Evolutionary conservation across 1,139 yeast genomes (phyloP).

Genomic region (Casaregolazyma suthepensis): DNA sequence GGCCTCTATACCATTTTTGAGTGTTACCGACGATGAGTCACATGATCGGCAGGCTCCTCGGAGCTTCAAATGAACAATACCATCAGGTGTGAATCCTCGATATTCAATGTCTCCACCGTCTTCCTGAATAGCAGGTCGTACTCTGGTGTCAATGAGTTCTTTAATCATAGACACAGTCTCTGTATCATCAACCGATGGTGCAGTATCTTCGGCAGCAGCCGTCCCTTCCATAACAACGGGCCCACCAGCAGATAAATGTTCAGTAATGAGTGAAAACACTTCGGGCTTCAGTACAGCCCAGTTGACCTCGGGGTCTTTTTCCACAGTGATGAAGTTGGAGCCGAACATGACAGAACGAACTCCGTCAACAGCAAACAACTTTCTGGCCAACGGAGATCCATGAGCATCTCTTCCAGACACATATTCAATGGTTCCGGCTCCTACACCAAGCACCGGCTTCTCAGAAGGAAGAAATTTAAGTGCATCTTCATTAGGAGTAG

Average conservation of each 20-base stretch:
- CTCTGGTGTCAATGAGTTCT: conserved; percentile 87
- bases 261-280: conserved; percentile 77
- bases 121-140: conserved; percentile 80
- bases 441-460: conserved; percentile 43
- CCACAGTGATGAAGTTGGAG: conserved; percentile 76
- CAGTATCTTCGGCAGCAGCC: conserved; percentile 32
- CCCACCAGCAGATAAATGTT: conserved; percentile 71
- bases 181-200: conserved; percentile 54
- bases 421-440: conserved; percentile 51
- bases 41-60: conserved; percentile 84
- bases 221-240: conserved; percentile 45
- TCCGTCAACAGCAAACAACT: conserved; percentile 77
- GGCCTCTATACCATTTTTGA: conserved; percentile 73
- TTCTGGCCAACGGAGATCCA: conserved; percentile 76
- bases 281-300: conserved; percentile 89
- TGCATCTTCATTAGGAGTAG: conserved; percentile 92
- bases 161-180: conserved; percentile 87
- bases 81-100: conserved; percentile 61
- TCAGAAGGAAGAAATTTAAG: conserved; percentile 78
- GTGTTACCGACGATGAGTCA: conserved; percentile 68
- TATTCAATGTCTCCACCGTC: conserved; percentile 81
- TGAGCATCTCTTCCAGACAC: conserved; percentile 64
- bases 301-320: conserved; percentile 46
- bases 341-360: conserved; percentile 88
- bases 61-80: conserved; percentile 65